Evolutionary conservation across 1,284 basidiomycete genomes (phyloP).

Genomic region (Trichosporon sp.): DNA sequence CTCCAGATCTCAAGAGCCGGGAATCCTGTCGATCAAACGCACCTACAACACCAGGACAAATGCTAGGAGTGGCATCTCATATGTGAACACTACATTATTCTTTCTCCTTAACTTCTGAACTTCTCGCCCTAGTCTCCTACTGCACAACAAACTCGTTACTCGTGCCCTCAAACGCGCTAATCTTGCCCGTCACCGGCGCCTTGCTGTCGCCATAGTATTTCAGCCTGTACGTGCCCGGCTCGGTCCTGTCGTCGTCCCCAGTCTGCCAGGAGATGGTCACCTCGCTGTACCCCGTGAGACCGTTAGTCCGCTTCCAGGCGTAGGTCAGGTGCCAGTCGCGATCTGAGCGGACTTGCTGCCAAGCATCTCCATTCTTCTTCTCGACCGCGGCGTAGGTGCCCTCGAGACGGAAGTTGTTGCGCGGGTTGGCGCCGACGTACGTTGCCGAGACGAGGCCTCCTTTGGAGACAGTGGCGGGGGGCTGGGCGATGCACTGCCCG

Average conservation of each 20-base stretch:
- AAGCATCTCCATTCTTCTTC: conserved; percentile 18
- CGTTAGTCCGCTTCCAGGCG: conserved; percentile 24
- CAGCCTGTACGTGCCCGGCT: conserved; percentile 26
- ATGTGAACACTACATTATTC: not conserved
- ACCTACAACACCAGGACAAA: not conserved
- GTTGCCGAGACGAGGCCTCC: conserved; percentile 11
- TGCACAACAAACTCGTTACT: conserved; percentile 6
- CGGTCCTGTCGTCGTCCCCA: conserved; percentile 2
- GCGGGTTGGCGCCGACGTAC: conserved; percentile 31
- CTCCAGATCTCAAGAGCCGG: no score
- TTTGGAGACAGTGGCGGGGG: not conserved
- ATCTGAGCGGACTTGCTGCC: conserved; percentile 27
- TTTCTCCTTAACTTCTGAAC: not conserved
- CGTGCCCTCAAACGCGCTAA: conserved; percentile 22
- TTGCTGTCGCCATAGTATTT: conserved; percentile 29
- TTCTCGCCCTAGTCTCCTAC: not conserved
- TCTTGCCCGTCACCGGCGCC: conserved; percentile 19
- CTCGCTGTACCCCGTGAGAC: conserved; percentile 12
- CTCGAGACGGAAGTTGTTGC: conserved; percentile 33
- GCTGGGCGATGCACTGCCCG: conserved; percentile 23
- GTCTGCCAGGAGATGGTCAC: conserved; percentile 30
- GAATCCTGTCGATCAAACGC: no score
- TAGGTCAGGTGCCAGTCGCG: conserved; percentile 27
- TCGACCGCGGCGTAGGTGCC: conserved; percentile 29
- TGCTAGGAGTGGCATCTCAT: not conserved